Evolutionary conservation across 352 stramenopile species (phyloP), one percentile per base, ranked within the genome.

Genomic region (Pythium brachiatum): DNA sequence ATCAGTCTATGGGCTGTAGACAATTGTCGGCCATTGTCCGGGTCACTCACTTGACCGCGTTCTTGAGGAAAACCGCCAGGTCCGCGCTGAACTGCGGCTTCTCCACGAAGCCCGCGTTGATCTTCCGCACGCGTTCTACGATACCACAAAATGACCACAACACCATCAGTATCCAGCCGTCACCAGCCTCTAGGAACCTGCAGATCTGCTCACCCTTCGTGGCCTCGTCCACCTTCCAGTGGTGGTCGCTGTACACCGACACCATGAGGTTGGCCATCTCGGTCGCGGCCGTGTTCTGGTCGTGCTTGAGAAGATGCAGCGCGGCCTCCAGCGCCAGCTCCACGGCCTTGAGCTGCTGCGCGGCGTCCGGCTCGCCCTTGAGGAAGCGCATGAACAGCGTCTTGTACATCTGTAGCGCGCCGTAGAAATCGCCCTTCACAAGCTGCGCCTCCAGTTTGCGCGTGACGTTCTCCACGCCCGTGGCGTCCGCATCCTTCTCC

Each of bases 331-430:
- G 72, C 21, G 84, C 80, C 62, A 94, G 67, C 13, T 83, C 75
- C 29, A 79, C 72, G 23, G 82, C 83, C 52, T 86, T 81, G 44
- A 85, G 59, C 62, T 92, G 86, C 60, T 87, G 76, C 27, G 70
- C 69, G 7, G 51, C 50, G 51, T 73, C 75, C 25, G 73, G 66
- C 56, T 94, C 85, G 60, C 81, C 83, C 59, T 93, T 91, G 65
- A 93, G 81, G 54, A 81, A 76, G 36, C 88, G 86, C 79, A 90
- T 94, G 69, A 92, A 94, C 18, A 96, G 75, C 64, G 86, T 94
- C 79, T 94, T 94, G 79, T 96, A 96, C 84, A 95, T 91, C 66
- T 96, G 88, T 62, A 96, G 62, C 56, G 88, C 88, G 53, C 87
- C 83, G 69, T 96, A 96, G 60, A 84, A 91, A 57, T 96, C 84